Evolutionary conservation across 176 grass and related monocot genomes (phyloP), one percentile per base, ranked within the genome.

Genomic region (Juncus effusus): DNA sequence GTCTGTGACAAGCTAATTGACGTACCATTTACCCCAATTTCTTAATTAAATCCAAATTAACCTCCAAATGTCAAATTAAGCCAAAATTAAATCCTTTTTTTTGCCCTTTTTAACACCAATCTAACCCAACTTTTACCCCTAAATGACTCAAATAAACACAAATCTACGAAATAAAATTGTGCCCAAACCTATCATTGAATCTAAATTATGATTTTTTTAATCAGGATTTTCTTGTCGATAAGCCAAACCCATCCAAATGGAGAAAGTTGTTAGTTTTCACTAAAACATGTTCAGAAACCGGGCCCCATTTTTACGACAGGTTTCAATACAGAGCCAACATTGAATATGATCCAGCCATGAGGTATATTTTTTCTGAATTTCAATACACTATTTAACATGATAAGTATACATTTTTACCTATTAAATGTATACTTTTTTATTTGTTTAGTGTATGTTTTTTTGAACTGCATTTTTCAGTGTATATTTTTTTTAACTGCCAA

Each of bases 261-360:
- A 96, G 84, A 78, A 96, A 83, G 14, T 73, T 96, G 40, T 44
- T 96, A 13, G 87, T 87, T 36, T 96, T 88, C 66, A 96, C 87
- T 74, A 83, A 73, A 59, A 73, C 82, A 70, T 91, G 92, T 84
- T 81, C 76, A 61, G 87, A 80, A 50, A 88, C 83, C 47, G 71
- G 84, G 56, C 84, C 82, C 15, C 74, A 96, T 56, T 96, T 96
- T 15, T 96, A 86, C 15, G 78, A 73, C 13, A 69, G 79, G 14
- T 91, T 84, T 67, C 82, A 88, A 53, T 79, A 96, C 77, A 91
- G 77, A 79, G 84, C 82, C 12, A 79, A 86, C 66, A 61, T 74
- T 16, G 87, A 83, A 42, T 16, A 19, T 54, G 86, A 96, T 65
- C 92, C 87, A 74, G 79, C 83, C 63, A 96, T 85, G 82, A 85